phyloP scores from a whole-genome alignment of 768 basidiomycete genomes.

The Tylopilus sp. region DNA sequence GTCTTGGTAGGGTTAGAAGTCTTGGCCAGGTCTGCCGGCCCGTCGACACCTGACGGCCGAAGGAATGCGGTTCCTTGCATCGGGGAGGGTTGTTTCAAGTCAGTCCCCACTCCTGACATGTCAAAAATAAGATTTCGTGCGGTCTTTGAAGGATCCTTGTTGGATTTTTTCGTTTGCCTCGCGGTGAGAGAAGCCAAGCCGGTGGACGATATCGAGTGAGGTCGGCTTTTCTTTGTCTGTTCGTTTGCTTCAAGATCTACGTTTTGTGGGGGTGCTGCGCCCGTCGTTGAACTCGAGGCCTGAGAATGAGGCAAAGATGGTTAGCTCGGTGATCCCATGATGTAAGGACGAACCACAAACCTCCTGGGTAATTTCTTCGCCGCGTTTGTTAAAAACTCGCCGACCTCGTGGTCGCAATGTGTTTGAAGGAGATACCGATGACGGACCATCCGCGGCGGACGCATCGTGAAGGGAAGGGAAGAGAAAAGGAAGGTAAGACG shows the following conservation, averaged over 20 bases:
- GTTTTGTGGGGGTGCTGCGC: conserved; percentile 4
- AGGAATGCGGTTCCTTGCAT: conserved; percentile 13
- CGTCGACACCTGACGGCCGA: conserved; percentile 23
- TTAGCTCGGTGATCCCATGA: conserved; percentile 16
- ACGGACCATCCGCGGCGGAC: conserved; percentile 18
- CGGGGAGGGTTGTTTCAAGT: conserved; percentile 38
- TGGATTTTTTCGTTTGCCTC: conserved; percentile 16
- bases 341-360: conserved; percentile 21
- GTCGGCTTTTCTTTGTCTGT: conserved; percentile 16
- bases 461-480: conserved; percentile 40
- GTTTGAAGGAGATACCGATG: conserved; percentile 21
- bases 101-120: conserved; percentile 45
- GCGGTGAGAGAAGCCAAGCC: conserved; percentile 4
- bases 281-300: conserved; percentile 14
- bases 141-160: conserved; percentile 31
- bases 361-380: conserved; percentile 40
- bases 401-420: conserved; percentile 42
- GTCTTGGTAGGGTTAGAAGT: conserved; percentile 4
- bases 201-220: conserved; percentile 23
- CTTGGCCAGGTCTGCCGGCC: conserved; percentile 11
- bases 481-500: conserved; percentile 65
- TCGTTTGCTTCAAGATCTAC: conserved; percentile 22
- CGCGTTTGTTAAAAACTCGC: conserved; percentile 49
- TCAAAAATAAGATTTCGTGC: conserved; percentile 48
- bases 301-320: conserved; percentile 16